Evolutionary conservation across 179 eudicot species (phyloP), one percentile per base, ranked within the genome.

Genomic region (Beta macrorhiza): DNA sequence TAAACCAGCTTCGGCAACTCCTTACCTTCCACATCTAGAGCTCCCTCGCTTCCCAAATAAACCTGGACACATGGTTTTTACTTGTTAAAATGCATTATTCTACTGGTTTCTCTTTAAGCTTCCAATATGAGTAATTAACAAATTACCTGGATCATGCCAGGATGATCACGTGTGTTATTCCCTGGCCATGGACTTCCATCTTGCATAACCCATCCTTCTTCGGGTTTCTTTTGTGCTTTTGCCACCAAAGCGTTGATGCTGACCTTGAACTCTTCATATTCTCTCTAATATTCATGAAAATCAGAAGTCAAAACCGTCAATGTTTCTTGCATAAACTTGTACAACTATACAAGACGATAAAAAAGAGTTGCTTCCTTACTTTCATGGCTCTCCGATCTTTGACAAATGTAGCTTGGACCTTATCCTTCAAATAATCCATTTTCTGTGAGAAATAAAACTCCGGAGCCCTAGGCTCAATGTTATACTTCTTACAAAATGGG

Each of bases 121-220:
- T 15, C 25, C 19, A 80, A 67, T 45, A 76, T 1, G 53, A 82
- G 44, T 5, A 9, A 29, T 37, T 37, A 37, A 37, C 42, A 37
- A 3, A 37, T 37, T 37, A 92, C 96, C 93, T 91, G 97, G 83
- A 92, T 92, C 97, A 92, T 92, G 72, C 97, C 97, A 61, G 97
- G 97, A 83, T 92, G 97, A 86, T 92, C 96, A 19, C 93, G 92
- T 4, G 91, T 90, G 87, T 90, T 89, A 79, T 92, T 92, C 58
- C 96, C 96, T 5, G 97, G 97, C 97, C 97, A 92, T 22, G 93
- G 97, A 72, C 91, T 88, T 37, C 97, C 97, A 78, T 92, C 97
- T 84, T 92, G 93, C 97, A 92, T 92, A 56, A 91, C 92, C 92
- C 97, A 92, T 65, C 93, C 97, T 82, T 92, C 97, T 88, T 92